Conservation (phyloP, 148 eudicot species). For the Rhododendron mucronatum region DNA sequence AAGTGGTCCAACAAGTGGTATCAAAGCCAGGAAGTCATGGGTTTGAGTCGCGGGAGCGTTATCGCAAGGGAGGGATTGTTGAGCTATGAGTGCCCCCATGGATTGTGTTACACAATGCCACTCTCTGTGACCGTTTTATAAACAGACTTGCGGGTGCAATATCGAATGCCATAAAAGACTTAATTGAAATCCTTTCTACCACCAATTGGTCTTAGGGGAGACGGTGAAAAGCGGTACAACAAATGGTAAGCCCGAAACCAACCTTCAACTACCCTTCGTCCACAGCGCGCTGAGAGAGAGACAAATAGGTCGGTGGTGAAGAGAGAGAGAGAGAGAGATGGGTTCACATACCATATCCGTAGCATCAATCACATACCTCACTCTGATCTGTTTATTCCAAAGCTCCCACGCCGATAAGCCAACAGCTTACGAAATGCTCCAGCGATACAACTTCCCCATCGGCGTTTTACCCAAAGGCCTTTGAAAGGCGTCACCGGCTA, state of each 20-base stretch:
- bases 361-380: neutral
- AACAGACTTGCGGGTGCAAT: too few species aligned
- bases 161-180: too few species aligned
- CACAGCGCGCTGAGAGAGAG: neutral
- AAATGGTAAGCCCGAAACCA: neutral
- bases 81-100: too few species aligned
- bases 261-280: neutral
- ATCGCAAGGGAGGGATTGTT: too few species aligned
- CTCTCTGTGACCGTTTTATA: too few species aligned
- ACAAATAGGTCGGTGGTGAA: neutral
- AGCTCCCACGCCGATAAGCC: neutral
- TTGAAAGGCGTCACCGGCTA: slow-evolving; percentile 35
- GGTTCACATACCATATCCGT: neutral
- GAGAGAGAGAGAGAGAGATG: neutral
- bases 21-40: too few species aligned
- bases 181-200: too few species aligned
- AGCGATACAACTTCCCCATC: slow-evolving; percentile 32
- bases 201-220: too few species aligned
- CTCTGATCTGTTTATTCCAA: slow-evolving; percentile 2
- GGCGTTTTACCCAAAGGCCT: slow-evolving; percentile 31
- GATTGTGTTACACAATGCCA: too few species aligned
- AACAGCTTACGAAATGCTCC: slow-evolving; percentile 41
- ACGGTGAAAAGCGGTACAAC: too few species aligned
- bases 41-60: too few species aligned
- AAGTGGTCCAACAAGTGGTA: too few species aligned